Percentiles rank a stretch among this genome's conserved stretches.
Evolutionary conservation across 768 basidiomycete species (phyloP).

Genomic region (Leucocoprinus sp.): DNA sequence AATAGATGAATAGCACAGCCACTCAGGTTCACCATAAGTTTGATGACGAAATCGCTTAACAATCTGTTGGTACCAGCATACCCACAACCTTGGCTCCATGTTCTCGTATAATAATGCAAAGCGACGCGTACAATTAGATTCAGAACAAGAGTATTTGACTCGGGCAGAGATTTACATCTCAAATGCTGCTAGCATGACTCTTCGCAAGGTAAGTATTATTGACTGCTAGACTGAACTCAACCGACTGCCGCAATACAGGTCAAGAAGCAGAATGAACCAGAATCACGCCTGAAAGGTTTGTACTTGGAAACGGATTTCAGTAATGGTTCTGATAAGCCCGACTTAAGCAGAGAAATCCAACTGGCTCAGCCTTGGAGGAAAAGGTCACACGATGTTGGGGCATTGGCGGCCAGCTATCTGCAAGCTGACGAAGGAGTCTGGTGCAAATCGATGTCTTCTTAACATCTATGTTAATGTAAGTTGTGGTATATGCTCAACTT

Average conservation of each 20-base stretch:
- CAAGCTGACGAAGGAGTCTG: conserved; percentile 59
- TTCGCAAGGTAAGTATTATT: conserved; percentile 48
- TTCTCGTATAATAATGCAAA: conserved; percentile 3
- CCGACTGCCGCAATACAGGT: conserved; percentile 1
- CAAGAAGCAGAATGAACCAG: conserved; percentile 9
- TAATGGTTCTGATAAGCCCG: background rate
- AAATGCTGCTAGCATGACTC: conserved; percentile 34
- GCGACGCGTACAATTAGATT: conserved; percentile 11
- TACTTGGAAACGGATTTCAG: background rate
- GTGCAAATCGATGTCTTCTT: conserved; percentile 43
- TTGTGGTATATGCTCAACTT: conserved; percentile 9
- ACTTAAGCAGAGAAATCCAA: conserved; percentile 54
- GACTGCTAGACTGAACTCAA: background rate
- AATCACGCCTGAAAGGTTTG: conserved; percentile 6
- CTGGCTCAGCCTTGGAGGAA: conserved; percentile 52
- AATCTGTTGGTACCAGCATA: conserved; percentile 3
- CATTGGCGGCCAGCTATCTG: conserved; percentile 73
- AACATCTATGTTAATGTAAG: conserved; percentile 72
- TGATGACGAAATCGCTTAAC: too few relatives aligned
- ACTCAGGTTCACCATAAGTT: too few relatives aligned
- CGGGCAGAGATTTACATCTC: conserved; percentile 58
- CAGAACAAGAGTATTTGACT: conserved; percentile 45
- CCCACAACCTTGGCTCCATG: conserved; percentile 7
- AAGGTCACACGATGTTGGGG: conserved; percentile 39
- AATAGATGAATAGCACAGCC: too few relatives aligned